Conservation (phyloP, 2,329 filamentous ascomycete species). For the Neonectria hederae region DNA sequence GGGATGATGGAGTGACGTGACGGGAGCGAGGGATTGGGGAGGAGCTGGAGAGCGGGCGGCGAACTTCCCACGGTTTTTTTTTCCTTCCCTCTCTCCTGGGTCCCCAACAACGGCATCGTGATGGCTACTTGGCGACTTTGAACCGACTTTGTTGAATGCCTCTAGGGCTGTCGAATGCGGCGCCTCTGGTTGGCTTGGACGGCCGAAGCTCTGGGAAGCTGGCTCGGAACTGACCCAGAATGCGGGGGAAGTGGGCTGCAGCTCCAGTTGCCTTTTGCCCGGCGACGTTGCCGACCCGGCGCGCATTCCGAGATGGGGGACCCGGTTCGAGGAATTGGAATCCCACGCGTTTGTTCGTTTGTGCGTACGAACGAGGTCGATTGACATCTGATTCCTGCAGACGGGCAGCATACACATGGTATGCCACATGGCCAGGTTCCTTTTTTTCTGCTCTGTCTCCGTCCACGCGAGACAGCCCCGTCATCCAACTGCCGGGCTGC, state of each 20-base stretch:
- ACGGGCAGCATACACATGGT: not conserved
- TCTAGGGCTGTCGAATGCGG: conserved; percentile 10
- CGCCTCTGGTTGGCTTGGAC: conserved; percentile 17
- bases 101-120: not conserved
- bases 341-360: conserved; percentile 18
- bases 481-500: conserved; percentile 6
- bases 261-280: conserved; percentile 23
- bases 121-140: conserved; percentile 3
- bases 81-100: not conserved
- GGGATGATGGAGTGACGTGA: not conserved
- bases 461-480: not conserved
- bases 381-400: not conserved
- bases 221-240: conserved; percentile 18
- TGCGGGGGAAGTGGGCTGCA: conserved; percentile 9
- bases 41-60: not conserved
- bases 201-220: not conserved
- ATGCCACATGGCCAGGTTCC: not conserved
- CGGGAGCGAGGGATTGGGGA: not conserved
- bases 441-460: not conserved
- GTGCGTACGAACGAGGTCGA: not conserved
- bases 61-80: not conserved
- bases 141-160: conserved; percentile 8
- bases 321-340: conserved; percentile 8
- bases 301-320: conserved; percentile 12
- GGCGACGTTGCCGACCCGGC: conserved; percentile 27